Base-by-base conservation (phyloP, 2,329 filamentous ascomycete species). In the Akanthomyces lecanii region DNA sequence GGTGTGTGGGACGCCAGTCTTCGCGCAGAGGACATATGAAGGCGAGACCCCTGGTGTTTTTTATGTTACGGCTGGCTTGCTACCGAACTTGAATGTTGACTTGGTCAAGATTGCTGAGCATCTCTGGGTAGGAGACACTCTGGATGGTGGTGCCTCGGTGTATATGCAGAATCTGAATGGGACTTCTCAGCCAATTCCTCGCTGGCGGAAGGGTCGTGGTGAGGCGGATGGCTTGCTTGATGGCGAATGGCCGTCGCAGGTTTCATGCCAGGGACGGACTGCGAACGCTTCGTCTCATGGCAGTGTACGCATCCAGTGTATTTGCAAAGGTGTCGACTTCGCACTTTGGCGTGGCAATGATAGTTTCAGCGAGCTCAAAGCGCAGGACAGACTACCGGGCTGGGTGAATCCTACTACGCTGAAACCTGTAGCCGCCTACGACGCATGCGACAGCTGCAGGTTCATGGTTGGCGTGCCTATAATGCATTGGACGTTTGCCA, bases 91-190 rank as follows among this genome's bases (percentile, higher is more conserved):
- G 0, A 33, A 62, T 3, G 50, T 57, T 0, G 66, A 69, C 7
- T 50, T 82, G 8, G 57, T 81, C 28, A 65, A 66, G 12, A 71
- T 75, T 44, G 65, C 56, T 0, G 64, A 74, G 1, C 78, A 82
- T 61, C 76, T 80, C 3, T 82, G 77, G 63, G 72, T 84, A 0
- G 75, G 70, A 1, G 81, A 85, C 62, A 85, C 83, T 0, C 33
- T 74, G 1, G 83, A 86, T 67, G 83, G 82, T 2, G 83, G 84
- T 0, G 75, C 81, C 1, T 76, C 76, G 2, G 68, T 75, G 1
- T 85, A 80, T 80, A 67, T 83, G 5, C 72, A 71, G 28, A 66
- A 71, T 7, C 59, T 70, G 0, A 77, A 79, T 47, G 61, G 66
- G 0, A 70, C 74, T 50, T 74, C 72, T 0, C 56, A 40, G 10